Percentiles rank a stretch among this genome's conserved stretches.
phyloP scores from a whole-genome alignment of 306 rosid genomes.

The Gillenia trifoliata region DNA sequence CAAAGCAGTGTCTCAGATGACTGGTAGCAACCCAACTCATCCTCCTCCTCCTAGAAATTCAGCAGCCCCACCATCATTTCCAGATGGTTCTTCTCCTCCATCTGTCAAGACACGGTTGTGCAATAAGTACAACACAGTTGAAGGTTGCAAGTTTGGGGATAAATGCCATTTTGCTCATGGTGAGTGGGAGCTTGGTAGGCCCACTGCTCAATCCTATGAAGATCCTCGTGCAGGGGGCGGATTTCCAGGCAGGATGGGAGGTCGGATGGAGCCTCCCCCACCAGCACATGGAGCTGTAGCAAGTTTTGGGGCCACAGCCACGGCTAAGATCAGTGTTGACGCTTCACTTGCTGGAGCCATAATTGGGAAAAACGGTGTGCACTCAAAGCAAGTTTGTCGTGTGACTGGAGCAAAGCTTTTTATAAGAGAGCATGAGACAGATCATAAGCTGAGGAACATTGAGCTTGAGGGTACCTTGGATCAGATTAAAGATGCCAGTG shows the following conservation, averaged over 20 bases:
- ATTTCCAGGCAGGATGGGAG: slow-evolving; percentile 44
- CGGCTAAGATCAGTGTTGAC: slow-evolving; percentile 73
- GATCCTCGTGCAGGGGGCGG: slow-evolving; percentile 53
- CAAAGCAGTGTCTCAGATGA: slow-evolving; percentile 69
- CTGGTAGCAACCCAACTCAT: slow-evolving; percentile 43
- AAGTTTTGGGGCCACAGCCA: slow-evolving; percentile 75
- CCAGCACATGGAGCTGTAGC: slow-evolving; percentile 52
- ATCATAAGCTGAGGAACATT: slow-evolving; percentile 64
- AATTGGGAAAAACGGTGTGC: slow-evolving; percentile 76
- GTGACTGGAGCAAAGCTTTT: slow-evolving; percentile 78
- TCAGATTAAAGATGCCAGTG: slow-evolving; percentile 75
- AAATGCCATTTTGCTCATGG: slow-evolving; percentile 78
- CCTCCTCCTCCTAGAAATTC: slow-evolving; percentile 51
- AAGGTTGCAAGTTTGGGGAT: slow-evolving; percentile 89
- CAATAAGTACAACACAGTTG: slow-evolving; percentile 68
- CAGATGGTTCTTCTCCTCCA: slow-evolving; percentile 72
- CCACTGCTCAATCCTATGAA: slow-evolving; percentile 53
- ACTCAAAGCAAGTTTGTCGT: slow-evolving; percentile 78
- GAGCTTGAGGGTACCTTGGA: slow-evolving; percentile 84
- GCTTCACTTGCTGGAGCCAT: slow-evolving; percentile 81
- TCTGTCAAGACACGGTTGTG: slow-evolving; percentile 75
- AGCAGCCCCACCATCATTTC: slow-evolving; percentile 53
- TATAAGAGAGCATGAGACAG: slow-evolving; percentile 67
- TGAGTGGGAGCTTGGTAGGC: slow-evolving; percentile 84
- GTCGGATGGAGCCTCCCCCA: slow-evolving; percentile 43